phyloP scores from a whole-genome alignment of 352 stramenopile species.

The Phytophthora pistaciae region DNA sequence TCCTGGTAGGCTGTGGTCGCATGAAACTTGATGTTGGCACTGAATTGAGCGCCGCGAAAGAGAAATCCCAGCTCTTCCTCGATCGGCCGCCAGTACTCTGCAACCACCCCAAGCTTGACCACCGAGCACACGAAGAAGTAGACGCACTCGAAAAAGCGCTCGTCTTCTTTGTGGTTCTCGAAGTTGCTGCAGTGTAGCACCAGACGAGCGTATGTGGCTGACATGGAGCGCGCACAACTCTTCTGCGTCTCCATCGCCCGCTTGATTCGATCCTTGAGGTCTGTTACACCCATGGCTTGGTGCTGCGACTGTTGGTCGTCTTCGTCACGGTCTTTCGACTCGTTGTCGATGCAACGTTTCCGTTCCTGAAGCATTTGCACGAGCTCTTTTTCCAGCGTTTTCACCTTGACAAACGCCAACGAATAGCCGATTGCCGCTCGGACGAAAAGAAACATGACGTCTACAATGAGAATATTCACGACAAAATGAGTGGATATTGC shows the following conservation, averaged over 20 bases:
- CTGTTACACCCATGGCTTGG: constrained; percentile 16
- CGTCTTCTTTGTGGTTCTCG: constrained; percentile 86
- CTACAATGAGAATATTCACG: constrained; percentile 22
- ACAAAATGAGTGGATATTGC: neutral
- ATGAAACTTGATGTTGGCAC: constrained; percentile 62
- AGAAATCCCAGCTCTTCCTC: constrained; percentile 81
- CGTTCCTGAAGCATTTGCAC: constrained; percentile 38
- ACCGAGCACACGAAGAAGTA: constrained; percentile 84
- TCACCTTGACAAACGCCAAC: constrained; percentile 66
- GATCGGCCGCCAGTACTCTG: constrained; percentile 63
- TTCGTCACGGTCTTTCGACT: constrained; percentile 30
- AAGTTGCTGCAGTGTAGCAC: constrained; percentile 88
- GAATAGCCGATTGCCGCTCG: constrained; percentile 73
- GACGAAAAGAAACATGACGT: constrained; percentile 81
- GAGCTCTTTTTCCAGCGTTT: constrained; percentile 57
- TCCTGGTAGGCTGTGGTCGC: constrained; percentile 34
- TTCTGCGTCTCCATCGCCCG: constrained; percentile 37
- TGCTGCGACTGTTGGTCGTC: constrained; percentile 36
- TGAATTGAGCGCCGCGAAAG: constrained; percentile 82
- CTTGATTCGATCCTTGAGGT: constrained; percentile 39
- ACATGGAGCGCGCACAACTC: constrained; percentile 49
- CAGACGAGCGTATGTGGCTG: constrained; percentile 67
- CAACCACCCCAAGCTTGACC: constrained; percentile 67
- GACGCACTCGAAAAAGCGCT: constrained; percentile 83
- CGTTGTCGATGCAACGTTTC: constrained; percentile 27